Evolutionary conservation across 2,329 filamentous ascomycete genomes (phyloP), one percentile per base, ranked within the genome.

Genomic region (Claviceps pazoutovae): DNA sequence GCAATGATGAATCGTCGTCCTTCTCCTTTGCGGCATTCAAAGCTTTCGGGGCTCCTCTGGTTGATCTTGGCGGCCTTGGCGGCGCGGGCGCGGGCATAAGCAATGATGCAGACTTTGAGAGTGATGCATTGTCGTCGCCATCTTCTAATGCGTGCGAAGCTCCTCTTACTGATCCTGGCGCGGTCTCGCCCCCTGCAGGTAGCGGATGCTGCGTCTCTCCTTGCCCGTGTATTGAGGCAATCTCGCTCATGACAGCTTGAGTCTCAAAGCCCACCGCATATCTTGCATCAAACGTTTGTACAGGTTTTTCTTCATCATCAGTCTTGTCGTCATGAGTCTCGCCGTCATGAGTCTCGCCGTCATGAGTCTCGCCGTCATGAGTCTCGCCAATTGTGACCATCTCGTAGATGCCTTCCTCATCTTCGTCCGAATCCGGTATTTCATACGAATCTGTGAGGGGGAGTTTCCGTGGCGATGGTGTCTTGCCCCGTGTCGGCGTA

Each of bases 371-470:
- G 19, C 14, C 11, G 9, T 36, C 46, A 38, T 47, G 34, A 47
- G 11, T 9, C 2, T 48, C 30, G 14, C n/a, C 45, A 2, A 43
- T 43, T 34, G 30, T 34, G 30, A 11, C 30, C 19, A 16, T 16
- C 3, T 6, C 21, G 16, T 26, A 14, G 13, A 7, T 34, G 1
- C n/a, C 54, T 5, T 58, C 47, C 13, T 38, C 59, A 49, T 61
- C 61, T 16, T 61, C 59, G 2, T 61, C 74, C 1, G 74, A 75
- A 53, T 78, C 74, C 0, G 74, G 71, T 34, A 78, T 75, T 52
- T 75, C 72, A 19, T 48, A 53, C 3, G 50, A 13, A 0, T 36
- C 51, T 21, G 37, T 48, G 11, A 14, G 30, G 2, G 46, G 21
- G 17, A 14, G 41, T 38, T 51, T 54, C 16, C 26, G 17, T 1